Percentiles rank a stretch among this genome's conserved stretches.
Conservation (phyloP, 768 basidiomycete genomes). For the Psilocybe tampanensis region DNA sequence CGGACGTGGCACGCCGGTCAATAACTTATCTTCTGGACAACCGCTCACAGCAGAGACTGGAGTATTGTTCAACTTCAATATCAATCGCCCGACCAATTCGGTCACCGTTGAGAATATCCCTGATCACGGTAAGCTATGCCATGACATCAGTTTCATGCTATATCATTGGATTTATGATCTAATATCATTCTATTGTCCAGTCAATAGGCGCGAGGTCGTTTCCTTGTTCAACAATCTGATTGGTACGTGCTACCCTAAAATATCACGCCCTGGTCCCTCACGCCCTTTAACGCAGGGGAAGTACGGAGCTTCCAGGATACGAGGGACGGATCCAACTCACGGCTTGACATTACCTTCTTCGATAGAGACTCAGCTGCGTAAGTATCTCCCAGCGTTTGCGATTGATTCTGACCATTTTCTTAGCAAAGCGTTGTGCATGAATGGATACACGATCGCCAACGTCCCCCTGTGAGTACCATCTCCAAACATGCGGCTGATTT, state of each 20-base stretch:
- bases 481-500: not conserved
- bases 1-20: too few species aligned
- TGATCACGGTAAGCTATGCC: slow-evolving; percentile 32
- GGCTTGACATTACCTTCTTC: slow-evolving; percentile 55
- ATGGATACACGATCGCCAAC: slow-evolving; percentile 59
- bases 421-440: slow-evolving; percentile 72
- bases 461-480: slow-evolving; percentile 50
- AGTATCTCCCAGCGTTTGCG: slow-evolving; percentile 14
- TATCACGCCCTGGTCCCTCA: not conserved
- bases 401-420: not conserved
- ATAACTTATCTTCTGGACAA: not conserved
- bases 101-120: slow-evolving; percentile 54
- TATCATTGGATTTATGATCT: not conserved
- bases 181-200: slow-evolving; percentile 1
- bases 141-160: not conserved
- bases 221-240: slow-evolving; percentile 60
- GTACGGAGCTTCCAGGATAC: slow-evolving; percentile 48
- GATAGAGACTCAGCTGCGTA: slow-evolving; percentile 57
- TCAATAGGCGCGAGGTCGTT: slow-evolving; percentile 46
- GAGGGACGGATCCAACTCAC: slow-evolving; percentile 37
- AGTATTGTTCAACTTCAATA: slow-evolving; percentile 16
- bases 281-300: slow-evolving; percentile 39
- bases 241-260: slow-evolving; percentile 44
- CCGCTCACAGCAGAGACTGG: slow-evolving; percentile 6
- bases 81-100: slow-evolving; percentile 33